A percentile compares a stretch with the other conserved stretches of the same genome.
phyloP scores from a whole-genome alignment of 331 rosid species.

The Quercus lobata region DNA sequence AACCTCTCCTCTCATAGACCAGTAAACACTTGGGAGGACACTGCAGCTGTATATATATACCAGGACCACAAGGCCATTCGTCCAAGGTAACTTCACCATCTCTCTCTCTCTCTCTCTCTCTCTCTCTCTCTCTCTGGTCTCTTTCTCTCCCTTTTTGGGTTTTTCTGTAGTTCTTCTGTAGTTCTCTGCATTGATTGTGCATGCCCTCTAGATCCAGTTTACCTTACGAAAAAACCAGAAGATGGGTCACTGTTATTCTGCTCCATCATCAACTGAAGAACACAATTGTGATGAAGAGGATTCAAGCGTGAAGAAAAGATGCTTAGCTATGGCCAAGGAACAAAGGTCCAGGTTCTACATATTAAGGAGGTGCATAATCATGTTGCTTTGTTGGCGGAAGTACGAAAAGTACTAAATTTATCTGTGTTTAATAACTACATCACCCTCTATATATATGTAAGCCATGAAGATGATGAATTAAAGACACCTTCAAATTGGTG shows the following conservation, averaged over 20 bases:
- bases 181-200: not conserved
- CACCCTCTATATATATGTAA: too few species aligned
- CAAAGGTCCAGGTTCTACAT: slow-evolving; percentile 44
- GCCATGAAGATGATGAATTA: too few species aligned
- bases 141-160: not conserved
- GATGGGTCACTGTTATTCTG: slow-evolving; percentile 23
- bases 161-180: not conserved
- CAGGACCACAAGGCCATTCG: too few species aligned
- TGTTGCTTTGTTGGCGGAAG: slow-evolving; percentile 55
- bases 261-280: slow-evolving; percentile 13
- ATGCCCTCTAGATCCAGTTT: not conserved
- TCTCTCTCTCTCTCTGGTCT: not conserved
- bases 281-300: slow-evolving; percentile 4
- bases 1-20: not conserved
- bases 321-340: slow-evolving; percentile 37
- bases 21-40: not conserved
- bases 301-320: slow-evolving; percentile 45
- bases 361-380: slow-evolving; percentile 43
- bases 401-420: slow-evolving; percentile 22
- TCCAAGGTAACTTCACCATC: too few species aligned
- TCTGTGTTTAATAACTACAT: too few species aligned
- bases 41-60: not conserved
- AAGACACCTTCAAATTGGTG: too few species aligned
- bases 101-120: too few species aligned
- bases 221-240: not conserved